These are phyloP conservation scores for Rubroshorea leprosula DNA, from an alignment of 345 rosid genomes.

Conservation along the genomic window DNA sequence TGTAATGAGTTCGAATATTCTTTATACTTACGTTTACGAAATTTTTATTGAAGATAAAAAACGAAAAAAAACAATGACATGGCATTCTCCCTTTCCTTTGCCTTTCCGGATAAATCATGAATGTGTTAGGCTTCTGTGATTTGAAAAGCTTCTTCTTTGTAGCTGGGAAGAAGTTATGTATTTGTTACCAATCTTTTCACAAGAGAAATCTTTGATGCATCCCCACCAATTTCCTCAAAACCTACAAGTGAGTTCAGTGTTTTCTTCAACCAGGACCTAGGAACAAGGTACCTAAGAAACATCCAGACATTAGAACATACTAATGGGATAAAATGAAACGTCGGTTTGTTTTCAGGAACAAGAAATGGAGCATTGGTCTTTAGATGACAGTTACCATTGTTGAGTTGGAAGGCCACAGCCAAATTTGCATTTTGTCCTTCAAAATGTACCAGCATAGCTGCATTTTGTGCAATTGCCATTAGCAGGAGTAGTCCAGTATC, in stretches of 20 bases:
- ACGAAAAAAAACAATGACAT: no score
- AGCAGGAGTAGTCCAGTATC: conserved; percentile 78
- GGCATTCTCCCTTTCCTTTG: not conserved
- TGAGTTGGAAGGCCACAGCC: conserved; percentile 59
- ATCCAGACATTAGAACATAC: not conserved
- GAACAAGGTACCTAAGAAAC: conserved; percentile 52
- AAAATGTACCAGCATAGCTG: conserved; percentile 64
- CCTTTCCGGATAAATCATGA: no score
- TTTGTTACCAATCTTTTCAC: conserved; percentile 34
- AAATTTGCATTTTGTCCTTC: conserved; percentile 59
- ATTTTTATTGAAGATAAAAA: no score
- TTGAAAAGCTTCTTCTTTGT: not conserved
- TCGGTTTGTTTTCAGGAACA: no score
- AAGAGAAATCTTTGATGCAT: conserved; percentile 36
- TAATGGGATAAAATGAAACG: no score
- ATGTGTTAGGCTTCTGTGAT: no score
- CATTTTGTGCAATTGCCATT: conserved; percentile 55
- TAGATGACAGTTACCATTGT: conserved; percentile 33
- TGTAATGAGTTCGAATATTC: no score
- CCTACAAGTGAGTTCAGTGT: conserved; percentile 36
- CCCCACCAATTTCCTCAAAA: conserved; percentile 57
- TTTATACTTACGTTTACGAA: no score
- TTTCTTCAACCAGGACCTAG: conserved; percentile 53
- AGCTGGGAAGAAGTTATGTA: not conserved
- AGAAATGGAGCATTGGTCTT: not conserved